phyloP scores from a whole-genome alignment of 2,329 filamentous ascomycete species.

The Microdochium bolleyi region DNA sequence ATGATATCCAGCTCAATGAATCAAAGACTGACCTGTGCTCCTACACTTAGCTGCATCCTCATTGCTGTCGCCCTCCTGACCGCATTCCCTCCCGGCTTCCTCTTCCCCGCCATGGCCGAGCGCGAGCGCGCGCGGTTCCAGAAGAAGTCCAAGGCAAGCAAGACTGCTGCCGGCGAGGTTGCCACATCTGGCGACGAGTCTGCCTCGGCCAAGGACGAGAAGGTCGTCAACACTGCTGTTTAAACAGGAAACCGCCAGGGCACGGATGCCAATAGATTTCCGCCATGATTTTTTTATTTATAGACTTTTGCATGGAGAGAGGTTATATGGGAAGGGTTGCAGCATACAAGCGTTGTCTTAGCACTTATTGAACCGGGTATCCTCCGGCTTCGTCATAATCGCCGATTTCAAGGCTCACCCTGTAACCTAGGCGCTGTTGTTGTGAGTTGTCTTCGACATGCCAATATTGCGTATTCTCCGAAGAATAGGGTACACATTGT shows the following conservation, averaged over 20 bases:
- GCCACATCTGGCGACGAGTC: slow-evolving; percentile 6
- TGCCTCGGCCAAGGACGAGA: background rate
- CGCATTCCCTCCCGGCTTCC: slow-evolving; percentile 43
- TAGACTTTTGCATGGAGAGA: too few relatives aligned
- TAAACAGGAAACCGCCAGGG: background rate
- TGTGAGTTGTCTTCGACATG: too few relatives aligned
- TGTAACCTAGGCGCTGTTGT: too few relatives aligned
- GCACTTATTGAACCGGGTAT: too few relatives aligned
- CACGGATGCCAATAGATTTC: background rate
- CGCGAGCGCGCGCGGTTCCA: slow-evolving; percentile 17
- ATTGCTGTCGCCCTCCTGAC: slow-evolving; percentile 41
- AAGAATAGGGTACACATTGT: too few relatives aligned
- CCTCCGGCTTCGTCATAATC: too few relatives aligned
- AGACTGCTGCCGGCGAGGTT: slow-evolving; percentile 1
- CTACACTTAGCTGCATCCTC: slow-evolving; percentile 32
- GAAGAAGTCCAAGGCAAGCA: slow-evolving; percentile 14
- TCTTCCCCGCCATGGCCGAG: slow-evolving; percentile 45
- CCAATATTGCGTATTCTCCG: too few relatives aligned
- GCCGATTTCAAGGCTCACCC: too few relatives aligned
- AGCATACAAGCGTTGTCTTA: too few relatives aligned
- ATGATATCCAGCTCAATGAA: background rate
- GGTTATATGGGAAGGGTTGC: too few relatives aligned
- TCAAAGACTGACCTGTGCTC: background rate
- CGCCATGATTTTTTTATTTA: too few relatives aligned
- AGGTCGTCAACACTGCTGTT: background rate